These are phyloP conservation scores for Pochonia chlamydosporia DNA, from an alignment of 2,329 filamentous ascomycete species.

Conservation along the genomic window DNA sequence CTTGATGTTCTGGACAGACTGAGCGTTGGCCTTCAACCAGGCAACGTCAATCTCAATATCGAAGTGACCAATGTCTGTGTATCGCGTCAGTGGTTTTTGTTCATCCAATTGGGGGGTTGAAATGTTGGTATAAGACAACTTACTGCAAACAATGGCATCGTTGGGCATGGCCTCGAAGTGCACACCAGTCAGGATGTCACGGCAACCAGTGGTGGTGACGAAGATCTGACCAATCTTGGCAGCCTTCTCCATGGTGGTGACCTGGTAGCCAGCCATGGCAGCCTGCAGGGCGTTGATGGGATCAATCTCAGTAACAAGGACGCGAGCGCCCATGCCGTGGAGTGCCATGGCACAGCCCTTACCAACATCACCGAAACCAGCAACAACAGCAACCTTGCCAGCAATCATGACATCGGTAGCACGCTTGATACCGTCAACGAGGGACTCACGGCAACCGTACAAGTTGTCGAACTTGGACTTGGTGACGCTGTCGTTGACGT, in stretches of 20 bases:
- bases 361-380: constrained; percentile 97
- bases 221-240: constrained; percentile 89
- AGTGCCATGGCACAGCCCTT: constrained; percentile 98
- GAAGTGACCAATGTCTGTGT: constrained; percentile 89
- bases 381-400: constrained; percentile 96
- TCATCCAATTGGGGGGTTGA: neutral
- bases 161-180: constrained; percentile 97
- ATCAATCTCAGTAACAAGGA: constrained; percentile 94
- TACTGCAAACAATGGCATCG: constrained; percentile 97
- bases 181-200: constrained; percentile 86
- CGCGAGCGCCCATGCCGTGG: constrained; percentile 93
- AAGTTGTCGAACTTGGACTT: constrained; percentile 99
- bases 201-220: constrained; percentile 97
- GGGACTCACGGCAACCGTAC: constrained; percentile 97
- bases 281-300: constrained; percentile 99
- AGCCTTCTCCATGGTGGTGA: constrained; percentile 97
- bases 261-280: constrained; percentile 94
- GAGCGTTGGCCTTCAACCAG: constrained; percentile 96
- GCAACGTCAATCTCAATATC: constrained; percentile 99
- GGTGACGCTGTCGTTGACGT: constrained; percentile 99
- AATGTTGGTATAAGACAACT: constrained; percentile 29
- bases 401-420: constrained; percentile 99
- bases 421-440: constrained; percentile 99
- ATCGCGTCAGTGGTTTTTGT: constrained; percentile 1
- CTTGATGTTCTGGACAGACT: constrained; percentile 97